A percentile compares a stretch with the other conserved stretches of the same genome.
phyloP scores from a whole-genome alignment of 2,329 filamentous ascomycete species.

The Aspergillus sp. region DNA sequence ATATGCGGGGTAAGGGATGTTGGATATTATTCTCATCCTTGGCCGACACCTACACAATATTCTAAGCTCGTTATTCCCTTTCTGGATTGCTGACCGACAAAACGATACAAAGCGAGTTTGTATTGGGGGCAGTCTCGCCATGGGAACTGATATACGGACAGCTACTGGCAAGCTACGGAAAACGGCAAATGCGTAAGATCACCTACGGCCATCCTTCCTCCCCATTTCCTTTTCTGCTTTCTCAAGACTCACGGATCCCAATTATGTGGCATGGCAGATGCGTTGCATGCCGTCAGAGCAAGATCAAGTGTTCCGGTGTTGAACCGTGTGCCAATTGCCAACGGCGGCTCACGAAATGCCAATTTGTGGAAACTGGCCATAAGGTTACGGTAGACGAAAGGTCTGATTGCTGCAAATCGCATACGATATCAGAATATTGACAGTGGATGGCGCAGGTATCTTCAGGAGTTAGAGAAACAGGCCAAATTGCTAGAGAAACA shows the following conservation, averaged over 20 bases:
- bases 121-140: too few relatives aligned
- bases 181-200: background rate
- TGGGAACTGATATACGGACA: background rate
- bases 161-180: background rate
- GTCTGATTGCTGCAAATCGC: conserved; percentile 8
- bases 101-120: too few relatives aligned
- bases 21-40: too few relatives aligned
- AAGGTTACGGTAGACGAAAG: conserved; percentile 28
- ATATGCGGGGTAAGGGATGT: too few relatives aligned
- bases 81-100: too few relatives aligned
- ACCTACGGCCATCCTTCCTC: background rate
- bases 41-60: too few relatives aligned
- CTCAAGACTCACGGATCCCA: background rate
- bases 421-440: background rate
- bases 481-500: conserved; percentile 19
- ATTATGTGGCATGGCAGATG: conserved; percentile 8
- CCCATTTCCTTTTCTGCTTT: background rate
- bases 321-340: conserved; percentile 28
- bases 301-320: conserved; percentile 37
- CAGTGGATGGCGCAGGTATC: conserved; percentile 3
- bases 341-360: conserved; percentile 19
- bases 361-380: conserved; percentile 20
- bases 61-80: too few relatives aligned
- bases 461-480: conserved; percentile 11
- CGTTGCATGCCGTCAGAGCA: conserved; percentile 32